phyloP scores from a whole-genome alignment of 2,329 filamentous ascomycete species.

The Zopfia rhizophila region DNA sequence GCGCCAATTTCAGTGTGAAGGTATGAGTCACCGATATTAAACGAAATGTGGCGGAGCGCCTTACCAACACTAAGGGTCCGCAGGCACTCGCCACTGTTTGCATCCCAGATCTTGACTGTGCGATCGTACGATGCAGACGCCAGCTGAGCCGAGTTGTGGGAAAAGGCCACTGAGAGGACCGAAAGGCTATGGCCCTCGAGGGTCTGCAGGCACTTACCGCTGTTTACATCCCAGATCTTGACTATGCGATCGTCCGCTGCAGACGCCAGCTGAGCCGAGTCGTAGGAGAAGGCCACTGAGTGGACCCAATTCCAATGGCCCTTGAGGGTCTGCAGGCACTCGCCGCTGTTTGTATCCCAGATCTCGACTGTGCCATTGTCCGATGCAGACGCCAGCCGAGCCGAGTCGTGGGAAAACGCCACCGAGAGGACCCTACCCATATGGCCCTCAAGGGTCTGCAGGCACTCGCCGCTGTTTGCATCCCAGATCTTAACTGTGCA shows the following conservation, averaged over 20 bases:
- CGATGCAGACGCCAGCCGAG: conserved; percentile 25
- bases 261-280: conserved; percentile 23
- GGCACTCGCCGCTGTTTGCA: conserved; percentile 14
- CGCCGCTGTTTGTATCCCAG: conserved; percentile 2
- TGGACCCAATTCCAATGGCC: conserved; percentile 44
- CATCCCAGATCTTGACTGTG: conserved; percentile 28
- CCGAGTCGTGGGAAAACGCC: conserved; percentile 30
- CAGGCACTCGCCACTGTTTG: conserved; percentile 14
- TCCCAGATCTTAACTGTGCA: conserved; percentile 27
- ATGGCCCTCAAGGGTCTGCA: conserved; percentile 18
- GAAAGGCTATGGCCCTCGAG: conserved; percentile 10
- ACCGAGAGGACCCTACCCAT: conserved; percentile 57
- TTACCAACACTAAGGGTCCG: conserved; percentile 15
- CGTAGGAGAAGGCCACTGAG: conserved; percentile 53
- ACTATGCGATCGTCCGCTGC: conserved; percentile 22
- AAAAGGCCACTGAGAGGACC: conserved; percentile 23
- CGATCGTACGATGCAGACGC: conserved; percentile 26
- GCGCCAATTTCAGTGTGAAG: no score
- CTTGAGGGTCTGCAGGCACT: conserved; percentile 8
- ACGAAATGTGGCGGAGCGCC: no score
- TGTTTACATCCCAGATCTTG: conserved; percentile 25
- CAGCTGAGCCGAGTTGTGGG: conserved; percentile 15
- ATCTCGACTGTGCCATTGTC: conserved; percentile 20
- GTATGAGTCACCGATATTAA: no score
- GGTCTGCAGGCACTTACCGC: conserved; percentile 18